Base-by-base conservation (phyloP, 805 yeast genomes). In the Monosporozyma aerobia region DNA sequence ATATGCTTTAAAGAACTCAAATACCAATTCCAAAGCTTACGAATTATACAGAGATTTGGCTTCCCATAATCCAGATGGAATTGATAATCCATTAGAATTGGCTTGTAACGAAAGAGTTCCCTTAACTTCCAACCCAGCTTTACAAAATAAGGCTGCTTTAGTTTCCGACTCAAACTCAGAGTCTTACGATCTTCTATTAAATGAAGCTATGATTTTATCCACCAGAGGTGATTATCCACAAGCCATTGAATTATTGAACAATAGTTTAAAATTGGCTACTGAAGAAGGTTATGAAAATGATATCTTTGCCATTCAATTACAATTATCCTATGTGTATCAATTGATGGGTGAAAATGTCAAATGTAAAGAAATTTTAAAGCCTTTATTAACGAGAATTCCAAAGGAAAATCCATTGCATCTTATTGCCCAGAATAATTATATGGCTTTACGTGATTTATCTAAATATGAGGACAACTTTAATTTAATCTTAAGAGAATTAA, bases 71-170 rank as follows among this genome's bases (percentile, higher is more conserved):
- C 60, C 67, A 47, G 60, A 69, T 48, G 68, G 66, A 35, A 73
- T 70, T 3, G 71, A 69, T 44, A 63, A 65, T 44, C 80, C 73
- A 56, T 55, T 75, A 43, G 95, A 86, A 65, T 68, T 86, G 53
- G 69, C 78, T 32, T 81, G 85, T 53, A 86, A 86, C 61, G 86
- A 84, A 65, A 74, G 83, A 54, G 89, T 90, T 2, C 80, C 82
- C 11, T 67, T 82, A 25, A 78, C 85, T 22, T 86, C 80, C 19
- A 58, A 57, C 6, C 63, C 67, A 30, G 56, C 58, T 11, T 57
- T 54, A 33, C 44, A 30, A 23, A 39, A 41, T 6, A 16, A 3
- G 2, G 39, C 22, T 2, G 51, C 57, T 14, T 40, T 58, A 8
- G 43, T 57, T 11, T 58, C 66, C 5, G 48, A 63, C 13, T 52